These are phyloP conservation scores for Epichloe gansuensis DNA, from an alignment of 2,329 filamentous ascomycete species.

Conservation along the genomic window DNA sequence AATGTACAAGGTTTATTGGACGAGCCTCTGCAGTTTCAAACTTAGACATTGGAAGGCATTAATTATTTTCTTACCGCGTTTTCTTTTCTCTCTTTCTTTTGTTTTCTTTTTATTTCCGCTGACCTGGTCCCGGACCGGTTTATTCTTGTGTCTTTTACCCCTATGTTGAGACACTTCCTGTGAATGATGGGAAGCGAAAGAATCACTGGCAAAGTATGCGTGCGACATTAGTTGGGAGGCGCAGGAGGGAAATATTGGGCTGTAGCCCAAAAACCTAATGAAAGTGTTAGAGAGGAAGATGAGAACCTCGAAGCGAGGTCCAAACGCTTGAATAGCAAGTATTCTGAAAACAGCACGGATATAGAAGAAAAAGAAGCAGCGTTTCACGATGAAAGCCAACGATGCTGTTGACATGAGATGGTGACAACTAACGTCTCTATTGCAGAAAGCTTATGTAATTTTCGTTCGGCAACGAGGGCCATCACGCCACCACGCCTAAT, in stretches of 20 bases:
- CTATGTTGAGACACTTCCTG: neutral
- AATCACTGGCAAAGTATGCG: neutral
- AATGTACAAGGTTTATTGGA: slow-evolving; percentile 2
- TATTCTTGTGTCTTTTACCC: neutral
- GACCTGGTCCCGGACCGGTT: neutral
- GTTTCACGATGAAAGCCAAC: neutral
- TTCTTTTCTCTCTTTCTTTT: slow-evolving; percentile 1
- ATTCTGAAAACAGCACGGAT: slow-evolving; percentile 13
- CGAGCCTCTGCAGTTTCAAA: slow-evolving; percentile 1
- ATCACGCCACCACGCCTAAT: no score
- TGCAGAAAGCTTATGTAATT: no score
- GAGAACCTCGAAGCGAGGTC: slow-evolving; percentile 6
- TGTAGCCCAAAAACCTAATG: slow-evolving; percentile 1
- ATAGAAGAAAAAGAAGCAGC: slow-evolving; percentile 10
- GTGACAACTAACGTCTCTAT: neutral
- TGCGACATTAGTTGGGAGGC: neutral
- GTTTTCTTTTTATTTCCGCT: neutral
- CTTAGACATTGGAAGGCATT: slow-evolving; percentile 5
- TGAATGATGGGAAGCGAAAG: neutral
- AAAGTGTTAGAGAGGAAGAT: slow-evolving; percentile 2
- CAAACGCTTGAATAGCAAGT: slow-evolving; percentile 17
- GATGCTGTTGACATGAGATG: neutral
- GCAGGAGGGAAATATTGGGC: slow-evolving; percentile 1
- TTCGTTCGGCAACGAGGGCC: no score
- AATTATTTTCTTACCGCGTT: slow-evolving; percentile 1